Percentiles rank a stretch among this genome's conserved stretches.
Conservation (phyloP, 257 asterid species). For the Solanum megistacrolobum region DNA sequence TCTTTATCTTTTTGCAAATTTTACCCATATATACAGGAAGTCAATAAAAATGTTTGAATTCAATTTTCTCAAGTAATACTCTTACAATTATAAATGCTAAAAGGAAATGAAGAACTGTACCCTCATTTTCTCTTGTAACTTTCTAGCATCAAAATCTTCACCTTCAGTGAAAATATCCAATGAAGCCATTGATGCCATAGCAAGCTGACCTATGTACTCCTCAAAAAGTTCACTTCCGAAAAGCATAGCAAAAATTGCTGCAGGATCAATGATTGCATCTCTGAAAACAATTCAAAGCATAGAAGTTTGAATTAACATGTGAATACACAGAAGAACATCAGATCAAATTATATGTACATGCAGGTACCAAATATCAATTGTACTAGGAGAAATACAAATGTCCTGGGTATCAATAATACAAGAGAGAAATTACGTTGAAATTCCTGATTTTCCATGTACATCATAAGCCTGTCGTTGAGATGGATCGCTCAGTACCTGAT, state of each 20-base stretch:
- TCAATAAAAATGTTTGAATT: not conserved
- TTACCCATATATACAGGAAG: not conserved
- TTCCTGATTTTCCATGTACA: constrained; percentile 89
- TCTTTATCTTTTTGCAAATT: not conserved
- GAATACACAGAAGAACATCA: not conserved
- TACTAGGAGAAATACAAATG: not conserved
- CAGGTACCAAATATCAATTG: not conserved
- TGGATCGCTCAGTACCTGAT: constrained; percentile 95
- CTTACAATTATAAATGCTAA: not conserved
- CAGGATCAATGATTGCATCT: constrained; percentile 95
- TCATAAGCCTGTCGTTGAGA: constrained; percentile 88
- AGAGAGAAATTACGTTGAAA: constrained; percentile 54
- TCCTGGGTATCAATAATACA: not conserved
- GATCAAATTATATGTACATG: not conserved
- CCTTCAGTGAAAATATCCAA: constrained; percentile 74
- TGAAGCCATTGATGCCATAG: constrained; percentile 99
- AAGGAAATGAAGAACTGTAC: constrained; percentile 23
- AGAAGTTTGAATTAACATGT: not conserved
- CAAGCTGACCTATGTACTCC: constrained; percentile 98
- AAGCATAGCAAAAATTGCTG: constrained; percentile 98
- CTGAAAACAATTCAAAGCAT: constrained; percentile 33
- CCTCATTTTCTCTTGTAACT: constrained; percentile 93
- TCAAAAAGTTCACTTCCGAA: constrained; percentile 99
- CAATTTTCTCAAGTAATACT: not conserved
- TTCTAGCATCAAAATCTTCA: constrained; percentile 76